phyloP scores from a whole-genome alignment of 228 moss, liverwort and hornwort genomes.

The Sphagnum magellanicum region DNA sequence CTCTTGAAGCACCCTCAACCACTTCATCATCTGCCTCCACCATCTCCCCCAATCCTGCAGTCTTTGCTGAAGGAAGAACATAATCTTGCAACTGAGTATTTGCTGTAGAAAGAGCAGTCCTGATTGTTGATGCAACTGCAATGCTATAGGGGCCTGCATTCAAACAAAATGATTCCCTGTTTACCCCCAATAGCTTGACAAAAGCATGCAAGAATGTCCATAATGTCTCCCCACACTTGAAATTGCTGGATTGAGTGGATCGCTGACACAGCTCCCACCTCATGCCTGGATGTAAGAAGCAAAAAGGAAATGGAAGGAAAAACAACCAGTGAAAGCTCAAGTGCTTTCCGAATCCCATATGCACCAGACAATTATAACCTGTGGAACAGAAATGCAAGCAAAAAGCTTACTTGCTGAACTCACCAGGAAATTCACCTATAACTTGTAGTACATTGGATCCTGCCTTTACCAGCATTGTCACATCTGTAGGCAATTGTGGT shows the following conservation, averaged over 20 bases:
- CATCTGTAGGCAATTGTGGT: conserved; percentile 59
- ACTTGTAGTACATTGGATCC: conserved; percentile 51
- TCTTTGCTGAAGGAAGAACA: conserved; percentile 15
- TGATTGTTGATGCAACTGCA: conserved; percentile 34
- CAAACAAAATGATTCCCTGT: background rate
- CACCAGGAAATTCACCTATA: conserved; percentile 55
- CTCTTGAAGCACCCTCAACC: conserved; percentile 75
- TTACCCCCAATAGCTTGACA: too few relatives aligned
- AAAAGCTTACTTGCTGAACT: background rate
- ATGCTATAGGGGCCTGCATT: conserved; percentile 33
- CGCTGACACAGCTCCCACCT: too few relatives aligned
- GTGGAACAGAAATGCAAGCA: background rate
- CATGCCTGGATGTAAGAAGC: too few relatives aligned
- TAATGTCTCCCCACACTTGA: too few relatives aligned
- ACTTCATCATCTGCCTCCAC: conserved; percentile 76
- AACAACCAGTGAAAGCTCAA: too few relatives aligned
- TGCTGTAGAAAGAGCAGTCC: conserved; percentile 18
- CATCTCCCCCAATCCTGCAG: conserved; percentile 18
- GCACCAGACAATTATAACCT: background rate
- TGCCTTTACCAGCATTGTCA: conserved; percentile 43
- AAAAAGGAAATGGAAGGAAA: too few relatives aligned
- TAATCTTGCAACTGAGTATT: conserved; percentile 27
- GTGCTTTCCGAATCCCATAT: too few relatives aligned
- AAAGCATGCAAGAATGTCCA: too few relatives aligned
- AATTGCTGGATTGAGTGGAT: too few relatives aligned